Evolutionary conservation across 2,329 filamentous ascomycete species (phyloP), one percentile per base, ranked within the genome.

Genomic region (Scopulariopsis brevicaulis): DNA sequence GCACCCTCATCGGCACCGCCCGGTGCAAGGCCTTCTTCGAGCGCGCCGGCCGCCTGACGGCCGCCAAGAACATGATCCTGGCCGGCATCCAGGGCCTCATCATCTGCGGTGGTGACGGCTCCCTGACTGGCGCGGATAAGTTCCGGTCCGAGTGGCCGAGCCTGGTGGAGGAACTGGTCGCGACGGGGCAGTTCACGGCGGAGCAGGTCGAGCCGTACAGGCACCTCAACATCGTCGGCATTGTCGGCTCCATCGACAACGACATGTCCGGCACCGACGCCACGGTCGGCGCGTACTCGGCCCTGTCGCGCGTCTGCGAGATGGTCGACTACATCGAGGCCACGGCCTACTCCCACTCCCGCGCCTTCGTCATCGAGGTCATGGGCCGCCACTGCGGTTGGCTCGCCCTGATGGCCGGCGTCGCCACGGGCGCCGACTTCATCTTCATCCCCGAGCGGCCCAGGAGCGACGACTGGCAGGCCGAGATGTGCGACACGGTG

Each of bases 351-450:
- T 96, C 92, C 32, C 94, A 99, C 73, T 95, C 96, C 63, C 82
- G 94, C 65, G 94, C 94, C 46, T 99, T 99, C 71, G 92, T 99
- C 59, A 89, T 99, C 62, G 94, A 96, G 72, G 94, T 99, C 66
- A 99, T 99, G 94, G 94, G 94, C 55, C 83, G 94, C 60, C 93
- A 99, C 74, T 99, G 94, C 70, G 94, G 94, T 62, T 99, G 94
- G 94, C 79, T 99, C 61, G 94, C 94, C 48, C 80, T 99, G 61
- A 96, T 97, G 87, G 88, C 93, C 15, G 93, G 92, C 66, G 92
- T 99, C 60, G 92, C 90, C 59, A 96, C 90, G 1, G 94, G 93
- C 55, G 92, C 94, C 18, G 94, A 99, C 72, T 99, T 95, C 73
- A 83, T 97, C 65, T 97, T 99, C 72, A 93, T 96, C 63, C 94